Conservation (phyloP, 2,329 filamentous ascomycete genomes). For the Truncatella angustata region DNA sequence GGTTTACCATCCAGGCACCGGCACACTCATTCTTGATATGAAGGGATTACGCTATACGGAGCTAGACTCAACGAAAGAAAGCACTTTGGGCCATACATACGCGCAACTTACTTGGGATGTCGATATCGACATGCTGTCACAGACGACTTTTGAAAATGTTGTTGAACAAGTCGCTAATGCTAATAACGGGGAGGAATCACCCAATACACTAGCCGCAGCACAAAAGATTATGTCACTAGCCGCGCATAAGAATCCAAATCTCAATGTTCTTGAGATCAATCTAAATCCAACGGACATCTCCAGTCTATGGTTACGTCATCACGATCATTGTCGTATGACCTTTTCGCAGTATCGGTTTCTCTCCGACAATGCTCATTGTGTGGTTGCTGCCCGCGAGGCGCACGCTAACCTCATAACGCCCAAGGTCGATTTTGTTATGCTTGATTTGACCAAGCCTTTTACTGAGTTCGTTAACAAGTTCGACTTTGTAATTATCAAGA, state of each 20-base stretch:
- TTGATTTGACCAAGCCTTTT: no score
- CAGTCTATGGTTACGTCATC: slow-evolving; percentile 12
- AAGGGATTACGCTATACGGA: slow-evolving; percentile 15
- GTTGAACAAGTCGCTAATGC: no score
- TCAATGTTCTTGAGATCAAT: slow-evolving; percentile 32
- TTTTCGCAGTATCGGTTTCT: no score
- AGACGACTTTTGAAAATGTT: no score
- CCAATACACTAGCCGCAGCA: no score
- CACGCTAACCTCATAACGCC: no score
- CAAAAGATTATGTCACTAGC: slow-evolving; percentile 33
- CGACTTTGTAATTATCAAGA: no score
- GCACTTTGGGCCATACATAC: not conserved
- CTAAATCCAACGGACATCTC: slow-evolving; percentile 19
- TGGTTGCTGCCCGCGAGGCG: no score
- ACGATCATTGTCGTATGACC: not conserved
- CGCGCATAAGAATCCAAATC: slow-evolving; percentile 31
- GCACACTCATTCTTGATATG: slow-evolving; percentile 19
- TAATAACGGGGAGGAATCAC: no score
- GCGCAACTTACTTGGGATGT: slow-evolving; percentile 19
- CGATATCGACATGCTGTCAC: slow-evolving; percentile 17
- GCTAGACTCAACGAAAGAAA: not conserved
- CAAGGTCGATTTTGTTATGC: no score
- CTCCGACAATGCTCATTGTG: not conserved
- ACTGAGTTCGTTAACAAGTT: no score
- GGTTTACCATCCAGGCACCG: slow-evolving; percentile 8